Evolutionary conservation across 768 basidiomycete species (phyloP), one percentile per base, ranked within the genome.

Genomic region (Xerocomus brunneocitrinus): DNA sequence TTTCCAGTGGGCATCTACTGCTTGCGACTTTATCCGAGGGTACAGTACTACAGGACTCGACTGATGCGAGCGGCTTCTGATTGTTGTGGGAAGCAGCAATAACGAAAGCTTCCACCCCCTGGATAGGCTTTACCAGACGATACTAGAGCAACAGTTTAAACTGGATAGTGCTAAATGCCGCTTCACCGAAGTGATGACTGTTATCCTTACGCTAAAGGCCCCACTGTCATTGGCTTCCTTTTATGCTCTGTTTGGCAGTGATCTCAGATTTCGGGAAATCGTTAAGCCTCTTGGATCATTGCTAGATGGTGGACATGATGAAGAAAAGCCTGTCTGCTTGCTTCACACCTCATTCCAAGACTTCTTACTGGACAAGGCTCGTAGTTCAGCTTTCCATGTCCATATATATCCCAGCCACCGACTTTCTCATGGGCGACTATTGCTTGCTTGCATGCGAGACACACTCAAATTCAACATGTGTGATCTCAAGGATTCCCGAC

Each of bases 1-100:
- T 8, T 67, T 67, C 25, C 58, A 65, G 47, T 66, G 65, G 65
- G 65, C 64, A 1, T 47, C 39, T 3, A 59, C 59, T 0, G 65
- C 56, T 0, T 64, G 65, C 50, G 30, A 46, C 2, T 54, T 52
- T 30, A 61, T 67, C 22, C 47, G 49, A 41, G 56, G 25, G 25
- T 27, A 27, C 25, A 3, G 5, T 27, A 5, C 55, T 10, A 19
- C n/a, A 19, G 44, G 56, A 5, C 27, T n/a, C 4, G 4, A 25
- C 16, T 14, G 8, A 5, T 8, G 8, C 13, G 16, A 52, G 22
- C 40, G 42, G 40, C 13, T 57, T 8, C 3, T 7, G 14, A 5
- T 30, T 19, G 9, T 49, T 16, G 5, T 49, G 10, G 25, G 25
- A 5, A 27, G 25, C 38, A 30, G 28, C 10, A 4, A 27, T 4